Evolutionary conservation across 352 stramenopile genomes (phyloP), one percentile per base, ranked within the genome.

Genomic region (Thalassiosira hispida): DNA sequence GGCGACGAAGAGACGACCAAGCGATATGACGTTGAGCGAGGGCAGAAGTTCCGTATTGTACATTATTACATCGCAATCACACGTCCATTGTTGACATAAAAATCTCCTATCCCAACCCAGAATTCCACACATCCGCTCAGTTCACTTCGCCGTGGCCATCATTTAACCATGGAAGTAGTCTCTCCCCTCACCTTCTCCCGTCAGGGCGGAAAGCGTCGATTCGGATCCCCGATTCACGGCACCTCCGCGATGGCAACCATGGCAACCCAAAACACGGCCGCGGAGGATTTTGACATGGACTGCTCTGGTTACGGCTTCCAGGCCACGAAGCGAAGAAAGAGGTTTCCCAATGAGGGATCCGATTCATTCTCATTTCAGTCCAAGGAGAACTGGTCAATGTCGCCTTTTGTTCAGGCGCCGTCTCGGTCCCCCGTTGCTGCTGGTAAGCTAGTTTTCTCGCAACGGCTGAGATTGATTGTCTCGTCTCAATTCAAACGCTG

Each of bases 151-250:
- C n/a, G n/a, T n/a, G n/a, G n/a, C n/a, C n/a, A n/a, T n/a, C n/a
- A n/a, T 64, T 44, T 18, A 47, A 79, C 31, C 6, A 93, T 93
- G 88, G 88, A 93, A 77, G 86, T 93, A 29, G 88, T 88, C 23
- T 91, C 86, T 67, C 86, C 86, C 38, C 49, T 91, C 20, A 69
- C 72, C 38, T 91, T 91, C 23, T 55, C 35, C 44, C 62, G 69
- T 8, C 66, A 70, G 31, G 79, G 84, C 8, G 56, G 73, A 12
- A 92, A 92, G 72, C 73, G 88, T 35, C 64, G 72, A 31, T 83
- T 90, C 62, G 73, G 64, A 49, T 87, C 77, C 55, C 77, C 83
- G 40, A 73, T 81, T 68, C 44, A 73, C 76, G 57, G 74, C 80
- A 62, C 46, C n/a, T 49, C 40, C 11, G 40, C n/a, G 40, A n/a